phyloP scores from a whole-genome alignment of 257 asterid genomes.

The Hygrophila difformis region DNA sequence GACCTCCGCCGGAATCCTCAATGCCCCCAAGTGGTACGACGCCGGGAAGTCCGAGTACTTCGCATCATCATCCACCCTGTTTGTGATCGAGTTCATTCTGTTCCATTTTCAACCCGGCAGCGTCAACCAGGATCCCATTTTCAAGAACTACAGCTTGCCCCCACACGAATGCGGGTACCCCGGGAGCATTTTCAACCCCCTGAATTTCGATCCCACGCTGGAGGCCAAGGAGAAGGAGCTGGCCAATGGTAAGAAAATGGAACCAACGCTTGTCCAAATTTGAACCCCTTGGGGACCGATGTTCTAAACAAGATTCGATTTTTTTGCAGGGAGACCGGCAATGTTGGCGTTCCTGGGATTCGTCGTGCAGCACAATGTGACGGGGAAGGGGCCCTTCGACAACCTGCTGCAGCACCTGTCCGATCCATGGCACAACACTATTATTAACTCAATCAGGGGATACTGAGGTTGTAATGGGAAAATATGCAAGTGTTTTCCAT shows the following conservation, averaged over 20 bases:
- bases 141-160: constrained; percentile 76
- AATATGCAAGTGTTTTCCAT: too few species aligned
- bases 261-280: too few species aligned
- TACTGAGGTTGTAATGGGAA: too few species aligned
- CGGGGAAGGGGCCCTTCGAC: too few species aligned
- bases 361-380: too few species aligned
- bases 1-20: constrained; percentile 51
- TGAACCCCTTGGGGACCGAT: too few species aligned
- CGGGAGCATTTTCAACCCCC: constrained; percentile 80
- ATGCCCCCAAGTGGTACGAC: constrained; percentile 81
- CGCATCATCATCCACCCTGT: constrained; percentile 73
- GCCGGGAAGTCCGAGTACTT: constrained; percentile 74
- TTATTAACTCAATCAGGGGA: too few species aligned
- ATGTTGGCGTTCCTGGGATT: too few species aligned
- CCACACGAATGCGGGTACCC: constrained; percentile 73
- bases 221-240: constrained; percentile 92
- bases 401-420: too few species aligned
- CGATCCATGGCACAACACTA: too few species aligned
- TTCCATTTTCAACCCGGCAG: constrained; percentile 92
- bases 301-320: too few species aligned
- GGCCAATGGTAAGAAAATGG: constrained; percentile 70
- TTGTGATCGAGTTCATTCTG: constrained; percentile 85
- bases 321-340: too few species aligned
- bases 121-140: constrained; percentile 89
- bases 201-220: constrained; percentile 57